Evolutionary conservation across 139 green algal species (phyloP).

Genomic region (Chlamydomonas schloesseri): DNA sequence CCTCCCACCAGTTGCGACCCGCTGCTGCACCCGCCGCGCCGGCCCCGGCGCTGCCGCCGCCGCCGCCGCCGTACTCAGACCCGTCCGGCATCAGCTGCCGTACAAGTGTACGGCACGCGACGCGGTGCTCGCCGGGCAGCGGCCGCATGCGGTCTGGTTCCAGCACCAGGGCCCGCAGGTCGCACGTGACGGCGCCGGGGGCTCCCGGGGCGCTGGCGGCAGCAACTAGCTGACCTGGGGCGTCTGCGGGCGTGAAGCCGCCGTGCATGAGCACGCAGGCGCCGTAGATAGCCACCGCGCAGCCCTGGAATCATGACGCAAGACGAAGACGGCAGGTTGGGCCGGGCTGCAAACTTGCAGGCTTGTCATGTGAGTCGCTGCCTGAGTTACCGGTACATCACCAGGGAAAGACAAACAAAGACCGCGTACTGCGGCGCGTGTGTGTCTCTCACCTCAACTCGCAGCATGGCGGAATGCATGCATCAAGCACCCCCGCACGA

Average conservation of each 20-base stretch:
- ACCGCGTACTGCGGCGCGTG: too few species aligned
- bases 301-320: background rate
- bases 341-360: too few species aligned
- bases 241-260: background rate
- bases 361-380: too few species aligned
- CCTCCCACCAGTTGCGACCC: background rate
- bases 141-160: background rate
- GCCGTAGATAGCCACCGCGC: background rate
- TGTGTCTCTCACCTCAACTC: too few species aligned
- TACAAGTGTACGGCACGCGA: background rate
- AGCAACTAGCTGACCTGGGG: background rate
- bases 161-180: background rate
- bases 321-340: too few species aligned
- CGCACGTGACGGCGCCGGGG: background rate
- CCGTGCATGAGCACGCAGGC: slow-evolving; percentile 6
- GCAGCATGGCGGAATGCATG: too few species aligned
- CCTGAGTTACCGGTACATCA: background rate
- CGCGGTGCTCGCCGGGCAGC: background rate
- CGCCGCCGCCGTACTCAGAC: background rate
- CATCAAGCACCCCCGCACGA: too few species aligned
- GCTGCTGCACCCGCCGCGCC: too few species aligned
- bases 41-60: background rate
- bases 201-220: too few species aligned
- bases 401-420: background rate
- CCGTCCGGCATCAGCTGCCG: background rate